phyloP scores from a whole-genome alignment of 345 rosid species.

The Leavenworthia alabamica region DNA sequence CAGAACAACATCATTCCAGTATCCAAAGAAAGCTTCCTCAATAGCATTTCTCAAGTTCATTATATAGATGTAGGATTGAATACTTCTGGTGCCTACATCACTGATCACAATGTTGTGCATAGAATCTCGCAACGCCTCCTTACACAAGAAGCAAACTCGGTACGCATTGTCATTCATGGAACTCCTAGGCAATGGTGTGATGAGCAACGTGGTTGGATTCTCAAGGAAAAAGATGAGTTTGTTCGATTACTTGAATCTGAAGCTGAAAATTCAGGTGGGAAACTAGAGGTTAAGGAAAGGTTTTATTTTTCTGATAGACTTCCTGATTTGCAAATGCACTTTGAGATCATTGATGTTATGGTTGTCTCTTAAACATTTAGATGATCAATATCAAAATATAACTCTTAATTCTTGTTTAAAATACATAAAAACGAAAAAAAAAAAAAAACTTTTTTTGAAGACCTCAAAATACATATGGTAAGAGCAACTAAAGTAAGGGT shows the following conservation, averaged over 20 bases:
- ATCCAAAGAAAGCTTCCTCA: constrained; percentile 44
- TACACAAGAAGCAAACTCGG: constrained; percentile 14
- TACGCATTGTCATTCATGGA: constrained; percentile 64
- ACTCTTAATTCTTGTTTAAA: too few relatives aligned
- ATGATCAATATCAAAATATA: too few relatives aligned
- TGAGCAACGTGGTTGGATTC: constrained; percentile 44
- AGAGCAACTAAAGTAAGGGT: too few relatives aligned
- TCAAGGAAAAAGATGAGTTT: constrained; percentile 53
- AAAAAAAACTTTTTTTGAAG: too few relatives aligned
- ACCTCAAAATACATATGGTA: too few relatives aligned
- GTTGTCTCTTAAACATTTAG: too few relatives aligned
- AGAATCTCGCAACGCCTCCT: constrained; percentile 41
- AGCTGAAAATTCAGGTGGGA: constrained; percentile 38
- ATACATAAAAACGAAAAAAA: too few relatives aligned
- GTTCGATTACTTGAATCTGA: constrained; percentile 45
- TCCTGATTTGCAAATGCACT: too few relatives aligned
- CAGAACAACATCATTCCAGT: constrained; percentile 46
- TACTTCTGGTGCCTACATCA: constrained; percentile 61
- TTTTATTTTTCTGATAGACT: too few relatives aligned
- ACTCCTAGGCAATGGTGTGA: constrained; percentile 96
- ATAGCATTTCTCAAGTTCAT: constrained; percentile 61
- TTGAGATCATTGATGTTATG: too few relatives aligned
- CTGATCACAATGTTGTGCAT: constrained; percentile 43
- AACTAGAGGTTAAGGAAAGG: too few relatives aligned
- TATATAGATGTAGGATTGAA: constrained; percentile 84